Conservation (phyloP, 2,329 filamentous ascomycete genomes). For the Aschersonia sp. region DNA sequence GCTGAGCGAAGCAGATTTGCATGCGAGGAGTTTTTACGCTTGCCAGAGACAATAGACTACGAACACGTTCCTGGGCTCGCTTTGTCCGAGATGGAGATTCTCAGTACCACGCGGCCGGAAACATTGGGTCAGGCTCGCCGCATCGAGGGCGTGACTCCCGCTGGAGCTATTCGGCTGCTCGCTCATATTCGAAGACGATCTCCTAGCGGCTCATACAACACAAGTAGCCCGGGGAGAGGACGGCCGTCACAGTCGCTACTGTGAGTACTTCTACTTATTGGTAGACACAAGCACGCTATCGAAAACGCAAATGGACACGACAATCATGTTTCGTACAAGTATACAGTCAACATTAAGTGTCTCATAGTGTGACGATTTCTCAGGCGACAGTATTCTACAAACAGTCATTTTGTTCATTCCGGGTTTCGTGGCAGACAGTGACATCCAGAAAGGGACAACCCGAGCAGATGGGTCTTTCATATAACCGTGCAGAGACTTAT, state of each 20-base stretch:
- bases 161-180: conserved; percentile 45
- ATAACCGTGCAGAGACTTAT: neutral
- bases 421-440: too few species aligned
- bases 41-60: conserved; percentile 70
- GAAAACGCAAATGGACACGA: too few species aligned
- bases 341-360: too few species aligned
- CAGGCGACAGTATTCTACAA: too few species aligned
- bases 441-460: too few species aligned
- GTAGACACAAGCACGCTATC: neutral
- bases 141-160: conserved; percentile 63
- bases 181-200: conserved; percentile 35
- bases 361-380: too few species aligned
- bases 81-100: conserved; percentile 58
- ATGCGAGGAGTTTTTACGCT: conserved; percentile 58
- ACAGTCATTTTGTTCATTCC: too few species aligned
- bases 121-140: conserved; percentile 78
- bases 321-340: too few species aligned
- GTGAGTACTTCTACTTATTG: neutral
- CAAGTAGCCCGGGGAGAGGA: too few species aligned
- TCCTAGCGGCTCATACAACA: neutral
- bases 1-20: conserved; percentile 51
- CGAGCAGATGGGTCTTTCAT: too few species aligned
- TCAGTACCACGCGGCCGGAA: conserved; percentile 61
- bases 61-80: conserved; percentile 57
- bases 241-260: too few species aligned